Evolutionary conservation across 2,329 filamentous ascomycete genomes (phyloP), one percentile per base, ranked within the genome.

Genomic region (Phyllosticta citriasiana): DNA sequence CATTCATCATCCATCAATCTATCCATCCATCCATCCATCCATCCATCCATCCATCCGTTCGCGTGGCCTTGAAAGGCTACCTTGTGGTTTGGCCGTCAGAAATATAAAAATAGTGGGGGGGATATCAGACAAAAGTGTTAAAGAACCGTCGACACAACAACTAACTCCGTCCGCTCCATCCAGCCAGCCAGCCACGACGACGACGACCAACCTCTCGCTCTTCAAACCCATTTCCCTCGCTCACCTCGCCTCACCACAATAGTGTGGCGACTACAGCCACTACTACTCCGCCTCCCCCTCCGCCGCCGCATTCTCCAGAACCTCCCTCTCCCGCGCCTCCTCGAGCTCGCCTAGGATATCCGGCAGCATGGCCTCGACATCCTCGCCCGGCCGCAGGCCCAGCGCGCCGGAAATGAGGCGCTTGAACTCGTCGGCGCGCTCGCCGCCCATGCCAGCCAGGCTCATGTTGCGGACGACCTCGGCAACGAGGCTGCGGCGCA

Each of bases 371-470:
- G 79, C 78, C 70, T 91, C 88, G 40, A 91, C 80, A 65, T 84
- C 86, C 65, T 88, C 85, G 40, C 54, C 57, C 62, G 88, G 86
- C 66, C 83, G 80, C 16, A 85, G 80, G 26, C 86, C 86, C 27
- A 91, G 77, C 63, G 88, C 89, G 63, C 82, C 82, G 63, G 83
- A 83, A 33, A 91, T 82, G 30, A 91, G 78, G 60, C 82, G 82
- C 64, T 87, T 81, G 72, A 92, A 93, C 71, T 86, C 84, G 66
- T 86, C 86, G 65, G 88, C 88, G 70, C 86, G 85, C 71, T 89
- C 87, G 40, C 86, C 85, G 33, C 33, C 33, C 47, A 87, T 84
- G 52, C 88, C 88, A 10, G 88, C 85, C 64, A 85, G 81, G 53
- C 83, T 83, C 54, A 89, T 77, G 12, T 86, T 86, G 57, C 84